Base-by-base conservation (phyloP, 345 rosid genomes). In the Eucalyptus rudis region DNA sequence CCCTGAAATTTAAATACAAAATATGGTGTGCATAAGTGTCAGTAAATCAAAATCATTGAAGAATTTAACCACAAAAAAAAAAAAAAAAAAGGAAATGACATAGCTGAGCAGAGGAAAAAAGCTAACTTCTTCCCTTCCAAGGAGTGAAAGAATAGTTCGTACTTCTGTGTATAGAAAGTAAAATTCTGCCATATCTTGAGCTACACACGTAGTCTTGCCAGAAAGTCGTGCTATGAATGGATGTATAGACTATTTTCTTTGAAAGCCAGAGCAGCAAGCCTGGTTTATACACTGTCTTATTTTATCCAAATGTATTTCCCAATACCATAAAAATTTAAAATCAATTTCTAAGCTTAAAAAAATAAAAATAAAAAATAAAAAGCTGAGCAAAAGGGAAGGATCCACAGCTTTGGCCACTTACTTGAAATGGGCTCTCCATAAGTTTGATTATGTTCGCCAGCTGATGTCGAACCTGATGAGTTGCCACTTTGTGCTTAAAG, bases 361-460 rank as follows among this genome's bases (percentile, higher is more conserved):
- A 87, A 25, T 1, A 58, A 43, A 43, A n/a, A n/a, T n/a, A n/a
- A 40, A 56, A 56, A 22, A 52, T 0, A 52, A 56, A 56, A 2
- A 24, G 62, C 29, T 58, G 20, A 71, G 8, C 45, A 87, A 25
- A 62, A 3, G 80, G 33, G 80, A 36, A 58, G 50, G 68, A 83
- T 80, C 88, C 89, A 87, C 71, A 89, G 88, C 76, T 56, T 84
- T 79, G 89, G 89, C 66, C 62, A 91, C 94, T 86, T 64, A 97
- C 99, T 93, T 94, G 99, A 92, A 98, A 98, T 86, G 99, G 96
- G 27, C 96, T 94, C 92, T 97, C 99, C 88, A 94, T 92, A 89
- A 94, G 92, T 91, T 94, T 96, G 90, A 95, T 88, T 87, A 97
- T 96, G 93, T 95, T 98, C 89, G 98, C 97, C 91, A 98, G 88